Conservation (phyloP, 805 yeast species). For the Komagataella ulmi region DNA sequence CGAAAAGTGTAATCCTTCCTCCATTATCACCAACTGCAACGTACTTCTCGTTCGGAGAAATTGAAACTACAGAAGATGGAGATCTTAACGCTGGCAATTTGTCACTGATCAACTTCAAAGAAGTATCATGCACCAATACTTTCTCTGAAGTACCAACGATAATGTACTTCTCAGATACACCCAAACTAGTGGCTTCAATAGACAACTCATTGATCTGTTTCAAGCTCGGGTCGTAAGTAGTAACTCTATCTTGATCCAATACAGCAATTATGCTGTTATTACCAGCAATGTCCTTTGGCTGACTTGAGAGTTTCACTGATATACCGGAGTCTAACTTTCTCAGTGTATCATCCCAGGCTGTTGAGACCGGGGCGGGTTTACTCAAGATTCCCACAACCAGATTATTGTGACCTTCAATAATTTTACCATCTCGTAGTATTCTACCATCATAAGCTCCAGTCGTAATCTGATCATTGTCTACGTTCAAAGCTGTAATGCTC, state of each 20-base stretch:
- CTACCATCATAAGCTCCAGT: conserved; percentile 83
- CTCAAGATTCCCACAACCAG: conserved; percentile 41
- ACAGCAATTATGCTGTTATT: conserved; percentile 24
- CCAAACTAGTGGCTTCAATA: conserved; percentile 32
- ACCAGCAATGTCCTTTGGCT: conserved; percentile 32
- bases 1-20: conserved; percentile 76
- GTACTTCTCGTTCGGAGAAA: conserved; percentile 56
- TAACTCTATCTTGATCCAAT: conserved; percentile 28
- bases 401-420: conserved; percentile 43
- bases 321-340: conserved; percentile 23
- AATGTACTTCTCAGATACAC: conserved; percentile 20
- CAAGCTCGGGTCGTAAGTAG: conserved; percentile 16
- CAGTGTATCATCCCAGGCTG: conserved; percentile 85
- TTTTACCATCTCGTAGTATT: conserved; percentile 27
- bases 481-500: conserved; percentile 50
- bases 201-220: conserved; percentile 16
- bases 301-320: conserved; percentile 24
- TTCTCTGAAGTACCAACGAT: not conserved
- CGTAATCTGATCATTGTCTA: conserved; percentile 12
- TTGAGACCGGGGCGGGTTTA: conserved; percentile 25
- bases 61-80: conserved; percentile 45
- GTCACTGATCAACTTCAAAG: not conserved
- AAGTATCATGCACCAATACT: not conserved
- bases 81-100: conserved; percentile 37
- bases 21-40: conserved; percentile 78